phyloP scores from a whole-genome alignment of 2,329 filamentous ascomycete species.

The Fusarium newnesense region DNA sequence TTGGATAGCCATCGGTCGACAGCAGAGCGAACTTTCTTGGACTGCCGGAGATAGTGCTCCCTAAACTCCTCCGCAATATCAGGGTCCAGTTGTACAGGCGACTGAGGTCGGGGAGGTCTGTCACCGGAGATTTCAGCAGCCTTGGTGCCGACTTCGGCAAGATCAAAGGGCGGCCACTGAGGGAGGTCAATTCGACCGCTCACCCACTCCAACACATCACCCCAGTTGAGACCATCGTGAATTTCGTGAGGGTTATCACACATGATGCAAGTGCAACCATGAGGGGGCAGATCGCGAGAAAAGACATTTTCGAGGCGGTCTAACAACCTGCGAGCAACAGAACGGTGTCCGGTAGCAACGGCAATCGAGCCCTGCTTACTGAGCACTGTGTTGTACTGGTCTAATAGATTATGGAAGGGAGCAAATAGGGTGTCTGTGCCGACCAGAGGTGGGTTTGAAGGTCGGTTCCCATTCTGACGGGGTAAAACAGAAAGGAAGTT shows the following conservation, averaged over 20 bases:
- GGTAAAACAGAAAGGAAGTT: conserved; percentile 75
- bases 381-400: conserved; percentile 87
- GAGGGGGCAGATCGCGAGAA: conserved; percentile 86
- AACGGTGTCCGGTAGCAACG: conserved; percentile 94
- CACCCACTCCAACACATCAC: conserved; percentile 92
- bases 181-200: conserved; percentile 89
- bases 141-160: conserved; percentile 70
- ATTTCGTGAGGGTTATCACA: conserved; percentile 73
- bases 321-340: conserved; percentile 87
- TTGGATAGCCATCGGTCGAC: conserved; percentile 91
- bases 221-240: conserved; percentile 86
- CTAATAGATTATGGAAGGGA: conserved; percentile 83
- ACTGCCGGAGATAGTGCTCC: conserved; percentile 91
- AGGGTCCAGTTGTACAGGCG: conserved; percentile 82
- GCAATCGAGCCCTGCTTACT: conserved; percentile 87
- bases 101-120: conserved; percentile 64
- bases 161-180: conserved; percentile 86
- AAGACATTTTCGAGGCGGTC: conserved; percentile 96
- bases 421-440: conserved; percentile 81
- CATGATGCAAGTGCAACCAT: conserved; percentile 88
- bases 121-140: conserved; percentile 72
- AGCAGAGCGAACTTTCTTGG: conserved; percentile 89
- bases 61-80: conserved; percentile 94
- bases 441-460: conserved; percentile 71
- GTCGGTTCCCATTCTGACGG: conserved; percentile 64